phyloP scores from a whole-genome alignment of 2,329 filamentous ascomycete species.

The Talaromyces sp. region DNA sequence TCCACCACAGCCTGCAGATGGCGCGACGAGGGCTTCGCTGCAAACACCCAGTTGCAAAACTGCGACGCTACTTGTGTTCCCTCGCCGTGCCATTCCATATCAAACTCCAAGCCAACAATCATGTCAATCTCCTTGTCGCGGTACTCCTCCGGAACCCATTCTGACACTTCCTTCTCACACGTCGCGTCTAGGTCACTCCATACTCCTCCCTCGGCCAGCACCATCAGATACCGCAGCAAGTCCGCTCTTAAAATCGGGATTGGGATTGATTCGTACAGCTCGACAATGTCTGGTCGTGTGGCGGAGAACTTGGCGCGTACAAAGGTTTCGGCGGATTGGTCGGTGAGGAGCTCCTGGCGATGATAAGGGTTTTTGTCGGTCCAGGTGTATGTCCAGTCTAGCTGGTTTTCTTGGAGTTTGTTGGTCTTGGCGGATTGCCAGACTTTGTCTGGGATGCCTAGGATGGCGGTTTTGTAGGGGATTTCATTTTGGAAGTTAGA shows the following conservation, averaged over 20 bases:
- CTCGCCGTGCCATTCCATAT: constrained; percentile 3
- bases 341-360: constrained; percentile 24
- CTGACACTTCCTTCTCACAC: constrained; percentile 27
- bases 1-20: constrained; percentile 17
- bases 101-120: constrained; percentile 36
- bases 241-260: constrained; percentile 39
- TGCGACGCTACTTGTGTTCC: constrained; percentile 15
- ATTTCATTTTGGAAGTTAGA: neutral
- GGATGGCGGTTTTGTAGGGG: neutral
- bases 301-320: constrained; percentile 27
- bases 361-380: constrained; percentile 21
- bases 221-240: constrained; percentile 39
- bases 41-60: constrained; percentile 22
- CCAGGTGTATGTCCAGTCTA: constrained; percentile 19
- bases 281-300: constrained; percentile 32
- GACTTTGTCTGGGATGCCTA: constrained; percentile 15
- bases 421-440: constrained; percentile 19
- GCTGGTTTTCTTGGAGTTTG: constrained; percentile 18
- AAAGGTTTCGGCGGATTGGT: constrained; percentile 24
- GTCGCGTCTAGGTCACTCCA: constrained; percentile 38
- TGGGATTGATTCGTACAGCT: constrained; percentile 27
- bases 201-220: constrained; percentile 37
- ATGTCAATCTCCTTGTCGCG: constrained; percentile 19
- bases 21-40: constrained; percentile 15
- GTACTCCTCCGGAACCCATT: constrained; percentile 34